phyloP scores from a whole-genome alignment of 208 protist species.

The Zelonia costaricensis region DNA sequence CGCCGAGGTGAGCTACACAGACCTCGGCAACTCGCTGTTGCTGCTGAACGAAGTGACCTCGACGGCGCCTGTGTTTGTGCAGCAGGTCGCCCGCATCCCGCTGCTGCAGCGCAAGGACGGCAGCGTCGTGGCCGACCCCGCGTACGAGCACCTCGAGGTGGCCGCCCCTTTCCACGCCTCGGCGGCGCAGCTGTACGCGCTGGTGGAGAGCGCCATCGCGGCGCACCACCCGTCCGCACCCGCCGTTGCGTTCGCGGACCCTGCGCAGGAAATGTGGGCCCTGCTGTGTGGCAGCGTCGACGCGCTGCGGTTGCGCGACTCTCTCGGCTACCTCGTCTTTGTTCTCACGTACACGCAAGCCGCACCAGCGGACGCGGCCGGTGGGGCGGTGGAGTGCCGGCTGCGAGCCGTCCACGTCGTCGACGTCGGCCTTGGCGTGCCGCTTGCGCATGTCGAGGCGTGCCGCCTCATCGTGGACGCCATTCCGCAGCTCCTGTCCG shows the following conservation, averaged over 20 bases:
- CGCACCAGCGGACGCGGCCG: background rate
- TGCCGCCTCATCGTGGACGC: constrained; percentile 46
- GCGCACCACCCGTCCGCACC: constrained; percentile 6
- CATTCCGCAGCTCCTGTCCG: constrained; percentile 45
- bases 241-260: constrained; percentile 12
- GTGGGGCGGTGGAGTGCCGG: constrained; percentile 14
- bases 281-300: constrained; percentile 24
- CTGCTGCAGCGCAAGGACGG: constrained; percentile 37
- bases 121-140: constrained; percentile 14
- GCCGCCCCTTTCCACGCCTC: constrained; percentile 49
- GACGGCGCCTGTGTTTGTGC: constrained; percentile 70
- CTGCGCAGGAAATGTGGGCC: constrained; percentile 4
- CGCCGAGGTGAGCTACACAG: constrained; percentile 68
- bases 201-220: constrained; percentile 16
- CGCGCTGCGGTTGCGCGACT: constrained; percentile 61
- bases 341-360: constrained; percentile 29
- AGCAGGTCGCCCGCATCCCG: constrained; percentile 55
- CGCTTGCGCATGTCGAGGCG: constrained; percentile 48
- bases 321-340: constrained; percentile 58
- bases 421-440: constrained; percentile 65
- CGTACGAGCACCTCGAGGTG: constrained; percentile 35
- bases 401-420: constrained; percentile 40
- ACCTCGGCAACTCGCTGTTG: constrained; percentile 64
- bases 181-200: constrained; percentile 32
- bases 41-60: constrained; percentile 73